phyloP scores from a whole-genome alignment of 2,329 filamentous ascomycete species.

The Talaromyces islandicus region DNA sequence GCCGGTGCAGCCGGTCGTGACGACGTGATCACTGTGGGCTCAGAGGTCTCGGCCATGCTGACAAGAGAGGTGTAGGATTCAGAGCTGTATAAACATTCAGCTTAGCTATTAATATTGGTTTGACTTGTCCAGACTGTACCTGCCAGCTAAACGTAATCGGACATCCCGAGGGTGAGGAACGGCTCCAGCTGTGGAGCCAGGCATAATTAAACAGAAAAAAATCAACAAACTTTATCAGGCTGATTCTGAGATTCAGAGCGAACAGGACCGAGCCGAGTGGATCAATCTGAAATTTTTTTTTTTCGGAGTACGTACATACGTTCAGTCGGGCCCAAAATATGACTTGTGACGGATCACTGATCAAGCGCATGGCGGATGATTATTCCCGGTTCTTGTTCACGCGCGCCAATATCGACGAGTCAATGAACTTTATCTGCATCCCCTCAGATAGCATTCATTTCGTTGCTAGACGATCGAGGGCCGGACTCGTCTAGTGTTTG shows the following conservation, averaged over 20 bases:
- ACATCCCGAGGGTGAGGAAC: not conserved
- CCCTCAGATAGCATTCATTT: not conserved
- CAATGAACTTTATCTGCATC: not conserved
- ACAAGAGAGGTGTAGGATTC: not conserved
- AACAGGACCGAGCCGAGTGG: not conserved
- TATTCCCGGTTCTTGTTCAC: not conserved
- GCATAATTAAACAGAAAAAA: not conserved
- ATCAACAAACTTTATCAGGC: not conserved
- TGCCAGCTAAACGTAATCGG: not conserved
- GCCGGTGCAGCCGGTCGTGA: not conserved
- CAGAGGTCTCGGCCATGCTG: not conserved
- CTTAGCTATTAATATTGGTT: not conserved
- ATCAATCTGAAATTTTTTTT: not conserved
- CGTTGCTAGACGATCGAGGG: not conserved
- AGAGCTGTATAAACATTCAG: not conserved
- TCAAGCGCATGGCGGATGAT: not conserved
- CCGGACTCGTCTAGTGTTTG: not conserved
- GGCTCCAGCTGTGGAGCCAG: not conserved
- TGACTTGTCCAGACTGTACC: not conserved
- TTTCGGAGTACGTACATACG: no score
- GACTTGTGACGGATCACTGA: not conserved
- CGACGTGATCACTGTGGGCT: not conserved
- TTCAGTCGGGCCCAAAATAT: not conserved
- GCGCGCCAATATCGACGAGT: no score
- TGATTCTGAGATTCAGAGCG: not conserved